A percentile compares a stretch with the other conserved stretches of the same genome.
Conservation (phyloP, 139 green algal genomes). For the Chlorella sp. region DNA sequence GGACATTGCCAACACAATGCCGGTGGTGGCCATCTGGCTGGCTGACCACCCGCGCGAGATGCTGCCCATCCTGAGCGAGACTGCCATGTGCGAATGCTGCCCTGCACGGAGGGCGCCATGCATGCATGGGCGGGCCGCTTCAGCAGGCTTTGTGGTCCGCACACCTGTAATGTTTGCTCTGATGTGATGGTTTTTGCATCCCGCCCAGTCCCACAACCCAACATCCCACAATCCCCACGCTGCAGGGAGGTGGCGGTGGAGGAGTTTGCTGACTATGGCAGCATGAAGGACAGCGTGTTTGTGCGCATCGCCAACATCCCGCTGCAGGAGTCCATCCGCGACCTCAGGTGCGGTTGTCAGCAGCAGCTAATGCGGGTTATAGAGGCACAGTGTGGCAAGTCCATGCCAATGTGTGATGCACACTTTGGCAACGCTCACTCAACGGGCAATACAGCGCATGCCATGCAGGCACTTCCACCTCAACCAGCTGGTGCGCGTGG, state of each 20-base stretch:
- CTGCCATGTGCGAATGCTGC: slow-evolving; percentile 42
- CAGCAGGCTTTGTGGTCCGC: too few species aligned
- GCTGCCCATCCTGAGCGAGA: slow-evolving; percentile 83
- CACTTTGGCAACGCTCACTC: too few species aligned
- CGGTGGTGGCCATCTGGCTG: slow-evolving; percentile 83
- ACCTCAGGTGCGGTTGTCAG: slow-evolving; percentile 76
- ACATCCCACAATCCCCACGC: too few species aligned
- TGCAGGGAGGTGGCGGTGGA: slow-evolving; percentile 60
- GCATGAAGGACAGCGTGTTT: slow-evolving; percentile 72
- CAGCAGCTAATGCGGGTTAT: too few species aligned
- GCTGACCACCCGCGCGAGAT: slow-evolving; percentile 84
- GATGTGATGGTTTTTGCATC: too few species aligned
- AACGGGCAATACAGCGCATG: too few species aligned
- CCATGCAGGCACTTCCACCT: slow-evolving; percentile 82
- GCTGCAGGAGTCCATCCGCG: slow-evolving; percentile 90
- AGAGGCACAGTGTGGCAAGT: too few species aligned
- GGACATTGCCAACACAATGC: slow-evolving; percentile 75
- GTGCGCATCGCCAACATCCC: slow-evolving; percentile 93
- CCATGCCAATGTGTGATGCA: too few species aligned
- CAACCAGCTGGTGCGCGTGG: slow-evolving; percentile 86
- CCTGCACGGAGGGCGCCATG: too few species aligned
- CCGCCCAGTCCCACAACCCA: neutral
- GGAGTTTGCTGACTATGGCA: slow-evolving; percentile 56
- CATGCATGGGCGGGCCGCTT: too few species aligned
- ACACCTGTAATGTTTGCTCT: too few species aligned